These are phyloP conservation scores for Tricholoma sp. DNA, from an alignment of 768 basidiomycete genomes.

Conservation along the genomic window DNA sequence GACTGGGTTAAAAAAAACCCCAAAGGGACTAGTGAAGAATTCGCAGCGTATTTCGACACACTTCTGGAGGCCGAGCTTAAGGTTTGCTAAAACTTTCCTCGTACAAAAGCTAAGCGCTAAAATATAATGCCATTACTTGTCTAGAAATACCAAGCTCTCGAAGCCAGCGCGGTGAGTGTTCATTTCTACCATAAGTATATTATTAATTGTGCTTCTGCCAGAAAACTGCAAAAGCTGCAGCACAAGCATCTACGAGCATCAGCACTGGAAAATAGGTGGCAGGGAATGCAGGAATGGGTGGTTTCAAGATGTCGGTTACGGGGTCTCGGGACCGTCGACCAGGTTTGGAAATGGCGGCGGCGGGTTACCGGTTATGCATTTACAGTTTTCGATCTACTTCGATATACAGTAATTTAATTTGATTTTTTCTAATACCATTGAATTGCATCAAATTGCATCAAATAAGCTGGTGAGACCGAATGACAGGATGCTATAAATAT, in stretches of 20 bases:
- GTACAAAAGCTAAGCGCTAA: not conserved
- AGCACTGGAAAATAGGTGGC: not conserved
- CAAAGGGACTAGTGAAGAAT: not conserved
- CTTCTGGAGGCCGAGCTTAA: not conserved
- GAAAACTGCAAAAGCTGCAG: not conserved
- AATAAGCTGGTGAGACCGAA: not conserved
- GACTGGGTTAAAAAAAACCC: not conserved
- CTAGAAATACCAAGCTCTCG: not conserved
- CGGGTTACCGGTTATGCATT: not conserved
- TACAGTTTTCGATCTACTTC: not conserved
- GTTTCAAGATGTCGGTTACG: not conserved
- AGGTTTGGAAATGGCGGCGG: not conserved
- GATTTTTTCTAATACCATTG: not conserved
- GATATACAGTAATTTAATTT: not conserved
- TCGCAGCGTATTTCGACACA: not conserved
- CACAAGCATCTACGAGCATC: not conserved
- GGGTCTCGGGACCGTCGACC: not conserved
- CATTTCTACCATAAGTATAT: not conserved
- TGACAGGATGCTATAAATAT: not conserved
- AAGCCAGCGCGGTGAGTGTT: not conserved
- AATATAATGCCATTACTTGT: not conserved
- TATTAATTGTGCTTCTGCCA: not conserved
- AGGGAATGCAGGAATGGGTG: not conserved
- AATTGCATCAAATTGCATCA: not conserved
- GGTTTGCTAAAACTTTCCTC: not conserved